These are phyloP conservation scores for Closterium sp. DNA, from an alignment of 139 green algal genomes.

Conservation along the genomic window DNA sequence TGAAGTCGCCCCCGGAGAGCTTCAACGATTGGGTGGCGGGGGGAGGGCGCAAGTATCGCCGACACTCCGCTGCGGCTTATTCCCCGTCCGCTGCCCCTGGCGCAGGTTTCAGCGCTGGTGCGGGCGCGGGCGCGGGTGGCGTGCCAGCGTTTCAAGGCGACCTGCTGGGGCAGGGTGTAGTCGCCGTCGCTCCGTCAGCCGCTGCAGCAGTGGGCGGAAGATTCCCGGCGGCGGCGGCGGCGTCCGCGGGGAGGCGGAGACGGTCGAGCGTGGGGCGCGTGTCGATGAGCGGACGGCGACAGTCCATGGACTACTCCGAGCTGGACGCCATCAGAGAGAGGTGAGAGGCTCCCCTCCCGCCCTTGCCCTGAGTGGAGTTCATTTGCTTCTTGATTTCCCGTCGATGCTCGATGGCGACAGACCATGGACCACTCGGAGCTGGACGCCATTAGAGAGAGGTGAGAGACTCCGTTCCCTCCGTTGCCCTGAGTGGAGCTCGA, in stretches of 20 bases:
- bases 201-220: neutral
- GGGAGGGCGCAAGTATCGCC: neutral
- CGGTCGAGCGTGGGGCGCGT: neutral
- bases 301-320: constrained; percentile 12
- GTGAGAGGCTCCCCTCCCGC: neutral
- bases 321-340: neutral
- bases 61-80: neutral
- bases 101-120: neutral
- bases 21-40: neutral
- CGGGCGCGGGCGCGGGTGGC: neutral
- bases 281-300: constrained; percentile 1
- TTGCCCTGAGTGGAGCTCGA: no score
- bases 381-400: no score
- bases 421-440: neutral
- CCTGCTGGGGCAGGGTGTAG: neutral
- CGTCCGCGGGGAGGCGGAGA: neutral
- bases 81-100: neutral
- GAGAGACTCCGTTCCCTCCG: neutral
- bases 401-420: no score
- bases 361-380: no score
- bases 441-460: neutral
- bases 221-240: neutral
- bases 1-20: neutral
- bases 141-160: neutral
- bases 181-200: neutral